Evolutionary conservation across 2,329 filamentous ascomycete genomes (phyloP), one percentile per base, ranked within the genome.

Genomic region (Aspergillus thermomutatus): DNA sequence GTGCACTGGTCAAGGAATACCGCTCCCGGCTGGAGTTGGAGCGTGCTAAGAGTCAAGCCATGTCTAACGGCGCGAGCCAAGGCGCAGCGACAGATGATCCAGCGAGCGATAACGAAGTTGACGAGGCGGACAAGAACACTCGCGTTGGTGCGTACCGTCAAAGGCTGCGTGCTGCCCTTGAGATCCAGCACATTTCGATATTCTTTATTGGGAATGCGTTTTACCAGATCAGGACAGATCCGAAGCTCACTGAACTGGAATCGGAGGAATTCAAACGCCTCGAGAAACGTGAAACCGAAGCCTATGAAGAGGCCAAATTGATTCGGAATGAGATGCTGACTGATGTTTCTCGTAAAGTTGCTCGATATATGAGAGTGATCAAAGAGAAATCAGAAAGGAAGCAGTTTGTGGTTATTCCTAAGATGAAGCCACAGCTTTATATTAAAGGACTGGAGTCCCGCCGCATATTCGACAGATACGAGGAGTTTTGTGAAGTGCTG

Each of bases 141-240:
- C 82, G 82, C 19, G 64, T 90, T 25, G 79, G 81, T 50, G 81
- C 85, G 40, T 81, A 83, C 50, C 84, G 87, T 34, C 84, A 87
- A 53, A 83, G 86, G 46, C 78, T 97, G 23, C 87, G 91, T 9
- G 82, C 80, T 21, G 87, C 90, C 2, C 78, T 96, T 19, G 91
- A 96, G 68, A 74, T 95, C 46, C 83, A 93, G 59, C 93, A 97
- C 70, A 86, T 88, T 62, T 91, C 88, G 28, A 81, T 85, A 0
- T 97, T 97, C 75, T 96, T 95, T 68, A 87, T 87, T 26, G 91
- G 88, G 14, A 96, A 92, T 64, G 88, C 87, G 0, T 87, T 87
- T 63, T 97, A 87, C 68, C 91, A 96, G 67, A 89, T 95, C 59
- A 94, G 92, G 68, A 83, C 85, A 0, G 84, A 92, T 55, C 72